Conservation (phyloP, 78 protist genomes). For the Chrysochromulina tobinii region DNA sequence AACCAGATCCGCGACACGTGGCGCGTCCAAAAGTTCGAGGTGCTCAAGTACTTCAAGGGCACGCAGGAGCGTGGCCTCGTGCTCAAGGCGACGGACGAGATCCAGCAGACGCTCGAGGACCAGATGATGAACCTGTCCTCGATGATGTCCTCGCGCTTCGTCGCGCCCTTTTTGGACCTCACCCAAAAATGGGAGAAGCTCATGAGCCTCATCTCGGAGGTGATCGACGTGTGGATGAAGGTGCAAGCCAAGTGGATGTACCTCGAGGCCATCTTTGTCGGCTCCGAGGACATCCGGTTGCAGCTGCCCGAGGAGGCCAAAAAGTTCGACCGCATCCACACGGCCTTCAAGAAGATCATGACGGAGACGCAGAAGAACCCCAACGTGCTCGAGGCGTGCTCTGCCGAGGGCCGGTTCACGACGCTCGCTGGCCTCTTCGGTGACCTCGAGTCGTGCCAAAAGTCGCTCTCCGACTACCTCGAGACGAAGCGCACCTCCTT, state of each 20-base stretch:
- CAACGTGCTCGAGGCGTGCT: slow-evolving; percentile 68
- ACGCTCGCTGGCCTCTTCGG: slow-evolving; percentile 48
- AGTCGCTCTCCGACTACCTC: slow-evolving; percentile 79
- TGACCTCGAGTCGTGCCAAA: slow-evolving; percentile 80
- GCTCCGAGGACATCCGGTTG: slow-evolving; percentile 87
- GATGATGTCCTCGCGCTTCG: slow-evolving; percentile 68
- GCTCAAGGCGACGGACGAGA: slow-evolving; percentile 72
- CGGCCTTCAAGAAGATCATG: slow-evolving; percentile 74
- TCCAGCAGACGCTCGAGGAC: slow-evolving; percentile 75
- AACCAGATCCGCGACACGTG: slow-evolving; percentile 66
- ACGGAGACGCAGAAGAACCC: slow-evolving; percentile 52
- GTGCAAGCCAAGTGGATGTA: slow-evolving; percentile 91
- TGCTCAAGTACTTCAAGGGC: slow-evolving; percentile 55
- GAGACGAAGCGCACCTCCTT: slow-evolving; percentile 86
- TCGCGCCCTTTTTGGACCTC: slow-evolving; percentile 55
- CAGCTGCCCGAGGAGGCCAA: slow-evolving; percentile 92
- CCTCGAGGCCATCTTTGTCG: slow-evolving; percentile 87
- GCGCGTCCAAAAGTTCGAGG: slow-evolving; percentile 54
- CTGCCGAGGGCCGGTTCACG: slow-evolving; percentile 64
- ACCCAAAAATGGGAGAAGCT: slow-evolving; percentile 81
- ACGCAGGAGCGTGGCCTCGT: slow-evolving; percentile 51
- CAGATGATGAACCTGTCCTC: slow-evolving; percentile 68
- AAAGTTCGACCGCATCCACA: slow-evolving; percentile 76
- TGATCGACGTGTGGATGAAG: slow-evolving; percentile 74
- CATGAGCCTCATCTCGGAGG: slow-evolving; percentile 70